These are phyloP conservation scores for Trichomonas gallinae DNA, from an alignment of 208 protist species.

Conservation along the genomic window DNA sequence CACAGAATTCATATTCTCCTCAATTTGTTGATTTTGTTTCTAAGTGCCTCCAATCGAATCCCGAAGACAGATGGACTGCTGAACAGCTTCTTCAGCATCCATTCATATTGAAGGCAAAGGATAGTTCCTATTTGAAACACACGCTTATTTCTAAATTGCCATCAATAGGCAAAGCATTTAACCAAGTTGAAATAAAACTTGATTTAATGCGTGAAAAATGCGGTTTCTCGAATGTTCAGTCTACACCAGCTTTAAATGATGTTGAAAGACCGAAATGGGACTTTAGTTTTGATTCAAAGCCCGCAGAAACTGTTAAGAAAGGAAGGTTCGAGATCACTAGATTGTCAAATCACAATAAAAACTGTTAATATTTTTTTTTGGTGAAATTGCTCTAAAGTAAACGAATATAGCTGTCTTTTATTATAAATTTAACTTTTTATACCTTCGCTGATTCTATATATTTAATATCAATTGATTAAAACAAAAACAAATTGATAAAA, in stretches of 20 bases:
- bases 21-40: constrained; percentile 39
- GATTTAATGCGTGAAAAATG: background rate
- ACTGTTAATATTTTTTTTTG: background rate
- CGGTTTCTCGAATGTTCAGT: background rate
- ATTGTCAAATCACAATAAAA: background rate
- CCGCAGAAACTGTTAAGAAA: background rate
- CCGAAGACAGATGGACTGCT: constrained; percentile 29
- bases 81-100: constrained; percentile 26
- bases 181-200: background rate
- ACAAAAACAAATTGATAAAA: too few relatives aligned
- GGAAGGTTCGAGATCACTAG: background rate
- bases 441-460: too few relatives aligned
- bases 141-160: background rate
- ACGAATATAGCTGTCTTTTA: too few relatives aligned
- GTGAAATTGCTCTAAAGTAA: background rate
- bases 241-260: background rate
- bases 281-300: background rate
- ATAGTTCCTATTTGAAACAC: background rate
- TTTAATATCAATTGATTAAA: too few relatives aligned
- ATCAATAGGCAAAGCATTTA: background rate
- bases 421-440: too few relatives aligned
- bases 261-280: background rate
- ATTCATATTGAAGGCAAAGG: constrained; percentile 29
- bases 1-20: background rate
- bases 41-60: constrained; percentile 41